Percentiles rank a stretch among this genome's conserved stretches.
Evolutionary conservation across 495 filamentous ascomycete genomes (phyloP).

Genomic region (Aspergillus biplanus): DNA sequence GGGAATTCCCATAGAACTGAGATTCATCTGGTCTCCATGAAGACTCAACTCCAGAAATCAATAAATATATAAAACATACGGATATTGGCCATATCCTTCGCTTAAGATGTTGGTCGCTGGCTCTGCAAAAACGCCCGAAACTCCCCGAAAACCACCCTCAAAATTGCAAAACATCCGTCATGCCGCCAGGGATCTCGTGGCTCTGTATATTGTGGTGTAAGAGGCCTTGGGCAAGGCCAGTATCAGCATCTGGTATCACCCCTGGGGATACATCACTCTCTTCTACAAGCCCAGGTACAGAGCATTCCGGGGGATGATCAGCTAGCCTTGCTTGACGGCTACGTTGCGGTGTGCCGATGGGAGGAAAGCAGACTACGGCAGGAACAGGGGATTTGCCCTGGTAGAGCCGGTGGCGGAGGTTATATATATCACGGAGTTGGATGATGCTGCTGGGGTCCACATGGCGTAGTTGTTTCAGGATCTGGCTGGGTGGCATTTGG

Average conservation of each 20-base stretch:
- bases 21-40: no score
- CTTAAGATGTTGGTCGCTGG: no score
- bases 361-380: conserved; percentile 7
- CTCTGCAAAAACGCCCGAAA: not conserved
- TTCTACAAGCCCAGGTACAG: not conserved
- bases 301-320: not conserved
- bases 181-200: not conserved
- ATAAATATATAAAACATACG: no score
- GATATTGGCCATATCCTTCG: no score
- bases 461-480: conserved; percentile 21
- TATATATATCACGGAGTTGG: conserved; percentile 20
- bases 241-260: not conserved
- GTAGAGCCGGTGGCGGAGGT: conserved; percentile 18
- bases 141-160: not conserved
- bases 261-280: not conserved
- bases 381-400: conserved; percentile 16
- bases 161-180: not conserved
- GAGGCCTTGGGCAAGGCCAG: not conserved
- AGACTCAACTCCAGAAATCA: no score
- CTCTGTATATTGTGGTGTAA: not conserved
- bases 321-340: not conserved
- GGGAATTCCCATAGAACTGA: no score
- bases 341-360: conserved; percentile 3
- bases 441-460: conserved; percentile 19
- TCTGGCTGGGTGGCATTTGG: conserved; percentile 21